Percentiles rank a stretch among this genome's conserved stretches.
Evolutionary conservation across 768 basidiomycete genomes (phyloP).

Genomic region (Naganishia vaughanmartiniae): DNA sequence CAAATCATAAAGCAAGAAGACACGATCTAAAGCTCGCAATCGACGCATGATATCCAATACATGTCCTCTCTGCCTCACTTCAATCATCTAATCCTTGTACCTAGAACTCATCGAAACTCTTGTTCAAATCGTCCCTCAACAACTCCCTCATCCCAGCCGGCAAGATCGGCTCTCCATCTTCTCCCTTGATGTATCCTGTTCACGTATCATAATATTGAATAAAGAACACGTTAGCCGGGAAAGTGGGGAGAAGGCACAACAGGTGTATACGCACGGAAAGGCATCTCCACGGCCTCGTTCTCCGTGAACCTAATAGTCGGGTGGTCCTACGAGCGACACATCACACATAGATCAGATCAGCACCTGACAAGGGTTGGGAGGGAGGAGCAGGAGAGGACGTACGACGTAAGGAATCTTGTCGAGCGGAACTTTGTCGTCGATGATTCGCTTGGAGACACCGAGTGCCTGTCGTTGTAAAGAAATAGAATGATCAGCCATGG

Average conservation of each 20-base stretch:
- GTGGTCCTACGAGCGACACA: conserved; percentile 60
- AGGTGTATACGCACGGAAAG: conserved; percentile 67
- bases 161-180: conserved; percentile 64
- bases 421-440: conserved; percentile 68
- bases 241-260: neutral
- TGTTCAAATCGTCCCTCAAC: conserved; percentile 79
- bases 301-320: conserved; percentile 85
- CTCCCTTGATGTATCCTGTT: conserved; percentile 15
- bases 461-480: conserved; percentile 45
- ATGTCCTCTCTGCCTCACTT: too few relatives aligned
- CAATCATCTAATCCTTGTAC: too few relatives aligned
- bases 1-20: too few relatives aligned
- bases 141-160: conserved; percentile 88
- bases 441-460: conserved; percentile 80
- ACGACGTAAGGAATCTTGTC: conserved; percentile 59
- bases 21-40: too few relatives aligned
- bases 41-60: too few relatives aligned
- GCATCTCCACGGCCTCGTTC: conserved; percentile 95
- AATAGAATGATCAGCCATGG: neutral
- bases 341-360: too few relatives aligned
- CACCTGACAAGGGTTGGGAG: too few relatives aligned
- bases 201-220: too few relatives aligned
- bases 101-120: conserved; percentile 63
- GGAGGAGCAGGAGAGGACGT: conserved; percentile 23
- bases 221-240: too few relatives aligned